Evolutionary conservation across 495 filamentous ascomycete genomes (phyloP), one percentile per base, ranked within the genome.

Genomic region (Entonaema liquescens): DNA sequence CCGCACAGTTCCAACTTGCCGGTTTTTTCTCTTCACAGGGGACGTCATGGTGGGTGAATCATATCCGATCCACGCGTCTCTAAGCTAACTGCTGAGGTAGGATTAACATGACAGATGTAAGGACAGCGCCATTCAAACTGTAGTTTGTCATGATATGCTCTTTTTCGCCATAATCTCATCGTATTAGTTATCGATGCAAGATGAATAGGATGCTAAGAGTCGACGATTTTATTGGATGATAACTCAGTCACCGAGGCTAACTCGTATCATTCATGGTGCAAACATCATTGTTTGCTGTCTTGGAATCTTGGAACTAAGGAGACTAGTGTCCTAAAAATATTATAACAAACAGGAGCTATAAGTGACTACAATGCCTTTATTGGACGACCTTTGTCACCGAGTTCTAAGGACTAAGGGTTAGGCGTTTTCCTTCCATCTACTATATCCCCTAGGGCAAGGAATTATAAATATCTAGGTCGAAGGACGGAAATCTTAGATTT

Each of bases 11-110:
- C 13, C 49, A 59, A 33, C 36, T 75, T 8, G 33, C 38, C 5
- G 67, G 15, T 3, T 66, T 73, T 33, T 75, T 75, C 65, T 66
- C 73, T 49, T 31, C 33, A 7, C 47, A 55, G 28, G 67, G 67
- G 36, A 70, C 61, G n/a, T 60, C 61, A 15, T 70, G 67, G 67
- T 70, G 31, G 55, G 67, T 56, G 15, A n/a, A 42, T n/a, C 3
- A 0, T 25, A 25, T 17, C 0, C 29, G 4, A 6, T 17, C 26
- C 0, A 5, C 7, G n/a, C 8, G 0, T 1, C 17, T 54, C 5
- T 1, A 49, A 3, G 23, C 21, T 44, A 38, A 31, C 2, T 1
- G n/a, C 47, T 33, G 0, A 8, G 31, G 8, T 40, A 70, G 67
- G 67, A 70, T 70, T 23, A 31, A 70, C 42, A 65, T 70, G 67